phyloP scores from a whole-genome alignment of 192 early-diverging fungal genomes.

The Rhizophagus prolifer region DNA sequence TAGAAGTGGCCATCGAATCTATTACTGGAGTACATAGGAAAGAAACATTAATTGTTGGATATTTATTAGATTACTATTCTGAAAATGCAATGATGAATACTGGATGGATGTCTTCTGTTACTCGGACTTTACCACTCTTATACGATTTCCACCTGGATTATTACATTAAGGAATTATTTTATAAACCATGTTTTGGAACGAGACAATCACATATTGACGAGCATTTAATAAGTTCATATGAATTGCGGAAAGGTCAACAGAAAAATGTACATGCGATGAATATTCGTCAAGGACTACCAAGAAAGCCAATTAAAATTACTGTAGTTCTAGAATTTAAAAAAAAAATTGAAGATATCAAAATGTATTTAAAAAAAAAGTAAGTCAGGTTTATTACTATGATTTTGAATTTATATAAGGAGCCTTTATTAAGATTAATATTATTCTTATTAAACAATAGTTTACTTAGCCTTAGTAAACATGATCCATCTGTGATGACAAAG shows the following conservation, averaged over 20 bases:
- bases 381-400: too few relatives aligned
- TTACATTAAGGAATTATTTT: constrained; percentile 3
- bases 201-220: neutral
- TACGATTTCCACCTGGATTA: neutral
- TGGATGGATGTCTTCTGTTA: constrained; percentile 10
- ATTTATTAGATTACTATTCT: constrained; percentile 10
- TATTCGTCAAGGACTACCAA: neutral
- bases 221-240: neutral
- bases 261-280: neutral
- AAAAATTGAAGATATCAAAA: too few relatives aligned
- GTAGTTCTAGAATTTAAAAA: too few relatives aligned
- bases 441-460: too few relatives aligned
- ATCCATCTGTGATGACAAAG: too few relatives aligned
- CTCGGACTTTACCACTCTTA: neutral
- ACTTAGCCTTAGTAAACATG: too few relatives aligned
- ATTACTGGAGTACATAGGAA: neutral
- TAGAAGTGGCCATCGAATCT: neutral
- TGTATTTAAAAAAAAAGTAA: too few relatives aligned
- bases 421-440: neutral
- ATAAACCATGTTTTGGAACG: constrained; percentile 7
- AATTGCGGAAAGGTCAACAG: neutral
- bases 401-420: too few relatives aligned
- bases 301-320: neutral
- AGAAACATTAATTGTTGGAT: neutral
- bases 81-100: constrained; percentile 6